Conservation (phyloP, 2,329 filamentous ascomycete genomes). For the Colletotrichum sp. region DNA sequence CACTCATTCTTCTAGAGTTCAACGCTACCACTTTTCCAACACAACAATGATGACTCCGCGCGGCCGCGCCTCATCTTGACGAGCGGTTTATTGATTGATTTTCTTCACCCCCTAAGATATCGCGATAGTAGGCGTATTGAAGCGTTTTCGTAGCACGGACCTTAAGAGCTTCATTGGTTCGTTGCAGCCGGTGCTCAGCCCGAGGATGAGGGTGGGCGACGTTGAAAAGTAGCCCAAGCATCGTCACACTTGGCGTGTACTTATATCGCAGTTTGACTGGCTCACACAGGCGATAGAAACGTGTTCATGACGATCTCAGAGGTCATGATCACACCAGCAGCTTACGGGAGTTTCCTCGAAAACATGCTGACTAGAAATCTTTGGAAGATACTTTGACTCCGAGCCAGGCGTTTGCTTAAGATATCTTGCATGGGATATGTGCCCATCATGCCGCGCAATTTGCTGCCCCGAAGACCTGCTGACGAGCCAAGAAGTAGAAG, state of each 20-base stretch:
- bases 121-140: not conserved
- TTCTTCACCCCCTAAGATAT: not conserved
- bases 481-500: not conserved
- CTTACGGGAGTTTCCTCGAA: no score
- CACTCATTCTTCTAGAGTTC: not conserved
- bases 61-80: not conserved
- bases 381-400: no score
- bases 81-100: not conserved
- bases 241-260: no score
- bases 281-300: no score
- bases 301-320: no score
- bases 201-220: no score
- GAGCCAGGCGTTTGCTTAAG: no score
- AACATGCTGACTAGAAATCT: no score
- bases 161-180: not conserved
- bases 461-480: not conserved
- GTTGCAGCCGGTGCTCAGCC: no score
- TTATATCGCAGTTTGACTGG: no score
- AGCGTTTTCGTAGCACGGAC: not conserved
- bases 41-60: not conserved
- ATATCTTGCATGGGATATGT: not conserved
- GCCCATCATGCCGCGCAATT: not conserved
- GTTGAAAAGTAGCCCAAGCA: no score
- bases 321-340: no score
- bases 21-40: not conserved